Evolutionary conservation across 805 yeast genomes (phyloP).

Genomic region (Limtongia smithiae): DNA sequence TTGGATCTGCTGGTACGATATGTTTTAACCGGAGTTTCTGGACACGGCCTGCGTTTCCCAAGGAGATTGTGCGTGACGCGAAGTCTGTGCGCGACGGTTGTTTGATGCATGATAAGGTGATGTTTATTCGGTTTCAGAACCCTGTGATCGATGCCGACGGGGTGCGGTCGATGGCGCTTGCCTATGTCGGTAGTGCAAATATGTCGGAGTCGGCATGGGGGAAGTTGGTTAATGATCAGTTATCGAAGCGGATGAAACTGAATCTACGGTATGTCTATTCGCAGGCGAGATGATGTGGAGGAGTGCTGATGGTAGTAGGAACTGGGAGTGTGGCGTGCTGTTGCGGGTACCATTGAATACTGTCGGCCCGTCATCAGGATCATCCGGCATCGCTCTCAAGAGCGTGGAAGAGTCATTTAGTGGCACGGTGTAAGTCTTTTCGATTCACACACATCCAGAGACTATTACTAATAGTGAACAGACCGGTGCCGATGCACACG

Average conservation of each 20-base stretch:
- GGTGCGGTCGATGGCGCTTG: conserved; percentile 4
- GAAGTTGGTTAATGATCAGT: conserved; percentile 15
- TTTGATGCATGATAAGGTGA: conserved; percentile 26
- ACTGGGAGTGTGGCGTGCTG: conserved; percentile 29
- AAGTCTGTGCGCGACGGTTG: conserved; percentile 21
- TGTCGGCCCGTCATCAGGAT: no score
- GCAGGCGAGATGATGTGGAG: neutral
- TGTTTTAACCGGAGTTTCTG: conserved; percentile 19
- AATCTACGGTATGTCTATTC: conserved; percentile 5
- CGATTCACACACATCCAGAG: no score
- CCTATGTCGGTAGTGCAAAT: conserved; percentile 27
- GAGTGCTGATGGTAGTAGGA: conserved; percentile 3
- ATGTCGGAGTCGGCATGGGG: conserved; percentile 31
- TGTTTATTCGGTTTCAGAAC: conserved; percentile 21
- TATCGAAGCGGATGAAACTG: conserved; percentile 10
- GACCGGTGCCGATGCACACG: conserved; percentile 25
- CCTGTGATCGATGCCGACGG: conserved; percentile 5
- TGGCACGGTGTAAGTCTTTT: conserved; percentile 7
- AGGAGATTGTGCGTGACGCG: conserved; percentile 21
- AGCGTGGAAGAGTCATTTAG: conserved; percentile 10
- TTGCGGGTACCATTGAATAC: conserved; percentile 7
- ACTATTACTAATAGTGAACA: no score
- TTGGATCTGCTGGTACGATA: conserved; percentile 21
- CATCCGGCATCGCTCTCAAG: neutral
- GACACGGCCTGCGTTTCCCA: conserved; percentile 22